Conservation (phyloP, 169 alveolate species). For the Plasmodium gallinaceum region DNA sequence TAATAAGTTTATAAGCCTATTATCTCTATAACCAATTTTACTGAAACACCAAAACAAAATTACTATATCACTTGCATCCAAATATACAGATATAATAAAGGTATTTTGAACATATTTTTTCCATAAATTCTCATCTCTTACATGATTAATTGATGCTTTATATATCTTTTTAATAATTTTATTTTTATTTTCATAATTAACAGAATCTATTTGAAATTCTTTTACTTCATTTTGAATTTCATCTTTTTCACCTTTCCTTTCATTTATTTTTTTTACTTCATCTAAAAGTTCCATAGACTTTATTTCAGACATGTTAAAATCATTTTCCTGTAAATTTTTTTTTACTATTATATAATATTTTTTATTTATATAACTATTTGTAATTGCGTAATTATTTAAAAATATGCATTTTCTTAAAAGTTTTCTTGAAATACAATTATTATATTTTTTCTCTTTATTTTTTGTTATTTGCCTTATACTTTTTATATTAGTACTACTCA, state of each 20-base stretch:
- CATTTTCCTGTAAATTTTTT: conserved; percentile 5
- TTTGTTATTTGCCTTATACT: background rate
- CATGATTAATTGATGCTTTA: conserved; percentile 83
- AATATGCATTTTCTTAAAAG: background rate
- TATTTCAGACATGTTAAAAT: conserved; percentile 21
- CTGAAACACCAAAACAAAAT: conserved; percentile 84
- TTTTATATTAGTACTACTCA: too few species aligned
- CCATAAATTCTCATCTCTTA: conserved; percentile 86
- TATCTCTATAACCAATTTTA: conserved; percentile 84
- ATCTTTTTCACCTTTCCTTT: background rate
- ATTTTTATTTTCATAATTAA: conserved; percentile 64
- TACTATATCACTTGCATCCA: conserved; percentile 82
- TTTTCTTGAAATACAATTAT: background rate
- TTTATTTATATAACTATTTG: conserved; percentile 58
- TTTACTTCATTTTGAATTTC: background rate
- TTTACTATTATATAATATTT: conserved; percentile 34
- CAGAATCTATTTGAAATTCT: conserved; percentile 7
- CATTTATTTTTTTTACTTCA: conserved; percentile 21
- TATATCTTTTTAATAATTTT: conserved; percentile 79
- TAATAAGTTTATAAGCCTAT: conserved; percentile 78
- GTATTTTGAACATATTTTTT: conserved; percentile 81
- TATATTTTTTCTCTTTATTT: background rate
- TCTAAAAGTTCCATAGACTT: conserved; percentile 34
- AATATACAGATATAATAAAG: conserved; percentile 64
- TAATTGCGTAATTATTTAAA: conserved; percentile 8